phyloP scores from a whole-genome alignment of 495 filamentous ascomycete genomes.

The Hamigera avellanea region DNA sequence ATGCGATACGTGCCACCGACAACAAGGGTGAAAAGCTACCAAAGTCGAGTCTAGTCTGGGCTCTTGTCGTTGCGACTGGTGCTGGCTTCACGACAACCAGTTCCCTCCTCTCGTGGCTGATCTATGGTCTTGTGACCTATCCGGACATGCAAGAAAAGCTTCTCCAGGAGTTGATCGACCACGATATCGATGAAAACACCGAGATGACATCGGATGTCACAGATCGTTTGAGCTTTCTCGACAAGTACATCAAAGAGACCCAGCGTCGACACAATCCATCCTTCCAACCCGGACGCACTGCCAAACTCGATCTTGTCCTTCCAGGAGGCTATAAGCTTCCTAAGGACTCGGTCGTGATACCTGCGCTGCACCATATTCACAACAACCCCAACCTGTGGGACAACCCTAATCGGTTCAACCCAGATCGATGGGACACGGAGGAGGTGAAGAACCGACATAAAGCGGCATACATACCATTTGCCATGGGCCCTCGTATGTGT shows the following conservation, averaged over 20 bases:
- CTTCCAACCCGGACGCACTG: slow-evolving; percentile 42
- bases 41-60: slow-evolving; percentile 17
- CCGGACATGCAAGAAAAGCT: slow-evolving; percentile 38
- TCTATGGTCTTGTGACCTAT: slow-evolving; percentile 38
- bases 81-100: slow-evolving; percentile 46
- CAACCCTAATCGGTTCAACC: too few relatives aligned
- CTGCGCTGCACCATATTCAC: too few relatives aligned
- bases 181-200: slow-evolving; percentile 26
- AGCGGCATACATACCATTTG: too few relatives aligned
- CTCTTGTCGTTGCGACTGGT: slow-evolving; percentile 24
- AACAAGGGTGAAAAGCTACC: slow-evolving; percentile 42
- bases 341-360: too few relatives aligned
- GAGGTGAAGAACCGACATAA: too few relatives aligned
- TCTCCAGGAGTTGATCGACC: slow-evolving; percentile 41
- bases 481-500: too few relatives aligned
- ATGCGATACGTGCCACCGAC: slow-evolving; percentile 34
- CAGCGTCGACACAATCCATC: slow-evolving; percentile 44
- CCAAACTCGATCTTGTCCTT: too few relatives aligned
- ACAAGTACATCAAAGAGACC: slow-evolving; percentile 46
- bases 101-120: slow-evolving; percentile 39
- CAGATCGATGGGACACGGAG: too few relatives aligned
- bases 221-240: slow-evolving; percentile 32
- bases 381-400: too few relatives aligned
- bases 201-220: slow-evolving; percentile 27
- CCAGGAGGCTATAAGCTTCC: too few relatives aligned